Evolutionary conservation across 768 basidiomycete species (phyloP).

Genomic region (Russula sp.): DNA sequence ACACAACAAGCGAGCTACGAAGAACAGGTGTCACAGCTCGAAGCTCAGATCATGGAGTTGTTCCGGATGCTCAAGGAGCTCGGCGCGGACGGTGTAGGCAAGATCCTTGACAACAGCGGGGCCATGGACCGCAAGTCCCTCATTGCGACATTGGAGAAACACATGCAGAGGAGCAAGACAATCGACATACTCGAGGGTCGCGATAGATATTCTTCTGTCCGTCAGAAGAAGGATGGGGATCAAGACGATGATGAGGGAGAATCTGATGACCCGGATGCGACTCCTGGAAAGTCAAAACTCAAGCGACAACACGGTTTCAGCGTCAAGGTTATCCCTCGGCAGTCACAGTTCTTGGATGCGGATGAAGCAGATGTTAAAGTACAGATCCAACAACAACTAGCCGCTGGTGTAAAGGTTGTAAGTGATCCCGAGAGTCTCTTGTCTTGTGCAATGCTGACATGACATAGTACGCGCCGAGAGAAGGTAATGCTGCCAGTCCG

Average conservation of each 20-base stretch:
- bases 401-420: conserved; percentile 70
- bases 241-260: conserved; percentile 41
- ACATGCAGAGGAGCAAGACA: conserved; percentile 79
- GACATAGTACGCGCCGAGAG: conserved; percentile 56
- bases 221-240: conserved; percentile 36
- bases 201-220: conserved; percentile 37
- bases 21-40: conserved; percentile 82
- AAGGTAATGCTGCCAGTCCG: conserved; percentile 58
- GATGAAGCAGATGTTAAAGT: conserved; percentile 79
- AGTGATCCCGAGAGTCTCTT: conserved; percentile 32
- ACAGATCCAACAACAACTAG: conserved; percentile 83
- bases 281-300: conserved; percentile 54
- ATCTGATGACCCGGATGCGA: conserved; percentile 54
- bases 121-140: conserved; percentile 78
- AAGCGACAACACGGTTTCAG: conserved; percentile 39
- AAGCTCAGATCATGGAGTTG: conserved; percentile 88
- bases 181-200: conserved; percentile 83
- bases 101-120: conserved; percentile 57
- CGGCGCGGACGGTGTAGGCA: conserved; percentile 64
- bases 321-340: conserved; percentile 42
- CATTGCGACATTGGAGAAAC: conserved; percentile 74
- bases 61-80: conserved; percentile 92
- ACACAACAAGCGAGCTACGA: conserved; percentile 78
- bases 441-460: not conserved
- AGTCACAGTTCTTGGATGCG: conserved; percentile 87